Percentiles rank a stretch among this genome's conserved stretches.
Conservation (phyloP, 2,329 filamentous ascomycete species). For the Trichoderma semiorbis region DNA sequence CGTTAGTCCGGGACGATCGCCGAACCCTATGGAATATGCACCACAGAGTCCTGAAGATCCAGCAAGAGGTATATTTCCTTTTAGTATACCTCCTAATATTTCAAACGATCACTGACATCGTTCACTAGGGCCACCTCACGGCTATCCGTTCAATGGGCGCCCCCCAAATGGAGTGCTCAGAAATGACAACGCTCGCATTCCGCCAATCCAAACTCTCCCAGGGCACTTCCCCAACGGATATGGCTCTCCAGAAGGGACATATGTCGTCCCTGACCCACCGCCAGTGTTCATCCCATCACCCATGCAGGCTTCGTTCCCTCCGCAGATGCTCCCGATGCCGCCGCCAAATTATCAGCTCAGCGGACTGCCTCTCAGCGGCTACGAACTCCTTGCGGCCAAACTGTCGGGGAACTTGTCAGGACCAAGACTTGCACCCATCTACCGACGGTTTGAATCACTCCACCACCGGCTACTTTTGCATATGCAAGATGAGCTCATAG, state of each 20-base stretch:
- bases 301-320: constrained; percentile 1
- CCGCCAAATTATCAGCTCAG: constrained; percentile 19
- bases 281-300: constrained; percentile 1
- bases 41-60: background rate
- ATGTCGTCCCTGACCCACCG: background rate
- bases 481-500: constrained; percentile 78
- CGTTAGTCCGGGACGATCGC: constrained; percentile 16
- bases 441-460: constrained; percentile 76
- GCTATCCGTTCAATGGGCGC: background rate
- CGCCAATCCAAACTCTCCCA: background rate
- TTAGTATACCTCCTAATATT: too few species aligned
- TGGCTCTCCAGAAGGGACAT: constrained; percentile 12
- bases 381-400: constrained; percentile 59
- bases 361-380: constrained; percentile 51
- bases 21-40: constrained; percentile 20
- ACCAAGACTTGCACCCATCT: constrained; percentile 57
- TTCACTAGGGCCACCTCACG: background rate
- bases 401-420: constrained; percentile 35
- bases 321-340: background rate
- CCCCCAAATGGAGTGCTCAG: background rate
- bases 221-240: constrained; percentile 1
- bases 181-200: background rate
- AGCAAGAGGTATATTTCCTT: background rate
- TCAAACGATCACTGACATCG: background rate
- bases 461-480: constrained; percentile 81